These are phyloP conservation scores for Ogataea trehalophila DNA, from an alignment of 805 yeast species.

Conservation along the genomic window DNA sequence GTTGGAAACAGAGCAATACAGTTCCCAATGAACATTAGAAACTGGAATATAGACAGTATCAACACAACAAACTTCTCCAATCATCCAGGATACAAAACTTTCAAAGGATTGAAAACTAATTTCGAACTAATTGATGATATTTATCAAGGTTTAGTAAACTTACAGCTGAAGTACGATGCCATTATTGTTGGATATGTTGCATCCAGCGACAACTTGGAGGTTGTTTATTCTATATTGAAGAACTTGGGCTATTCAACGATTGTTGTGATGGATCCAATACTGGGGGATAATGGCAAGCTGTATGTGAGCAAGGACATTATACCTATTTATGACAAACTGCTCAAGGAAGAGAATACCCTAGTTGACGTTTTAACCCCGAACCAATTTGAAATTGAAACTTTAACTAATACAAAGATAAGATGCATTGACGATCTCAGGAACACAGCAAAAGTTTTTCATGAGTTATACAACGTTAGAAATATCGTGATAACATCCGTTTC, in stretches of 20 bases:
- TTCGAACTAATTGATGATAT: slow-evolving; percentile 44
- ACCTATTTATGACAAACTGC: slow-evolving; percentile 45
- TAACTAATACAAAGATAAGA: slow-evolving; percentile 43
- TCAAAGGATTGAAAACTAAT: slow-evolving; percentile 52
- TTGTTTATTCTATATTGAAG: slow-evolving; percentile 34
- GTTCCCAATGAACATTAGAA: slow-evolving; percentile 78
- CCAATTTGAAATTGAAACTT: slow-evolving; percentile 65
- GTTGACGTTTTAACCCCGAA: slow-evolving; percentile 63
- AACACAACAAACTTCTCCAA: slow-evolving; percentile 88
- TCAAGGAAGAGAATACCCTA: slow-evolving; percentile 30
- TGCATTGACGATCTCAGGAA: slow-evolving; percentile 32
- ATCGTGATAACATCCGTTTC: slow-evolving; percentile 57
- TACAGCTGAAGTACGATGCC: slow-evolving; percentile 53
- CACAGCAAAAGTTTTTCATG: slow-evolving; percentile 40
- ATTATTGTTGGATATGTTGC: slow-evolving; percentile 81
- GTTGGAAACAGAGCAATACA: slow-evolving; percentile 92
- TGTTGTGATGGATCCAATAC: slow-evolving; percentile 83
- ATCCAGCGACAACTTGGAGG: slow-evolving; percentile 47
- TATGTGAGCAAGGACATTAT: slow-evolving; percentile 64
- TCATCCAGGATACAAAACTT: slow-evolving; percentile 82
- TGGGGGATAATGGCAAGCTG: slow-evolving; percentile 84
- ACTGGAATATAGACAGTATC: slow-evolving; percentile 90
- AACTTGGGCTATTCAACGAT: slow-evolving; percentile 28
- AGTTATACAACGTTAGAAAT: slow-evolving; percentile 40
- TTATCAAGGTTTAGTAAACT: slow-evolving; percentile 49